Evolutionary conservation across 2,329 filamentous ascomycete species (phyloP), one percentile per base, ranked within the genome.

Genomic region (Fusarium agapanthi): DNA sequence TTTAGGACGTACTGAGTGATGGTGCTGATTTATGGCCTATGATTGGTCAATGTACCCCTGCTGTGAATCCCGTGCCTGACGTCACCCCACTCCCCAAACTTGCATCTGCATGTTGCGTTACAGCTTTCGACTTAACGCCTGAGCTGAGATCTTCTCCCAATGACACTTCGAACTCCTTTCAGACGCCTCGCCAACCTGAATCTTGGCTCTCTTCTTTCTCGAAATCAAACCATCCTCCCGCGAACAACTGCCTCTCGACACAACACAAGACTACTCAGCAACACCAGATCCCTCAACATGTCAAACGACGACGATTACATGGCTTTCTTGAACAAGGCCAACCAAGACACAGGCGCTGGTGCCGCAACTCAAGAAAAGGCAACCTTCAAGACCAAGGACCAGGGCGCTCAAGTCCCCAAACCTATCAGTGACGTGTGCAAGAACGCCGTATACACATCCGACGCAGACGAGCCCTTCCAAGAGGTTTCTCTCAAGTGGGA

Each of bases 391-490:
- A 79, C 86, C 34, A 82, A 82, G 50, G 88, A 90, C 75, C 76
- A 85, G 68, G 86, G 87, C 71, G 85, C 87, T 57, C 81, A 86
- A 67, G 87, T 95, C 59, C 93, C 95, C 12, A 81, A 84, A 55
- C 82, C 83, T 7, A 85, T 95, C 59, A 81, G 83, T 61, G 80
- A 83, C 44, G 85, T 84, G 13, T 83, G 83, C 60, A 84, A 86
- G 55, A 83, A 87, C 56, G 88, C 86, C 47, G 91, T 92, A 79
- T 97, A 96, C 81, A 82, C 89, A 22, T 96, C 92, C 69, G 95
- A 97, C 66, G 90, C 93, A 35, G 95, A 97, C 80, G 94, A 97
- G 85, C 91, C 92, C 9, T 97, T 97, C 81, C 90, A 93, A 80
- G 89, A 90, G 7, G 93, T 97, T 11, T 89, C 88, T 59, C 80